Evolutionary conservation across 1,284 basidiomycete genomes (phyloP), one percentile per base, ranked within the genome.

Genomic region (Thelephora terrestris): DNA sequence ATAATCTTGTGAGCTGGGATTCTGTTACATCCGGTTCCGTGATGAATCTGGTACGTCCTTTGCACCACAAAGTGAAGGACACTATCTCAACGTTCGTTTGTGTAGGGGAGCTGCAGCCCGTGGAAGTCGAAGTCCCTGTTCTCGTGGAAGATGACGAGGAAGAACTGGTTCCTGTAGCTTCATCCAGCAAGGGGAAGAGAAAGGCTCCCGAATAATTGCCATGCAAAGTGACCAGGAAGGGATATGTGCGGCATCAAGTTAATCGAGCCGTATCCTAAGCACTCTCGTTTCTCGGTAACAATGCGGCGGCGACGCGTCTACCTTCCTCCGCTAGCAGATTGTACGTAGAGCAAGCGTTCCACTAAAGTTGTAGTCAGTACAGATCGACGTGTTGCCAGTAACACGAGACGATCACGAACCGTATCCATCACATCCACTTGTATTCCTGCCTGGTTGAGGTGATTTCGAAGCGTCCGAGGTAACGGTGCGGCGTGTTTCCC

Each of bases 381-480:
- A n/a, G 16, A 14, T 34, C 20, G 32, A 43, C 37, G 17, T 29
- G 42, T 43, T 23, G 35, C 18, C 45, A 40, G 37, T 27, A 27
- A n/a, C 5, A 20, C 5, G 18, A 45, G 5, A 39, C 17, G 43
- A 54, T 5, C 7, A 74, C 83, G 52, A 59, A 94, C 94, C 43
- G 92, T 92, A 61, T 93, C 90, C 83, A 95, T 91, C n/a, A 91
- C 74, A 56, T 98, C 95, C 43, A 94, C 67, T 59, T 93, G 91
- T 52, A 97, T 89, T 5, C 94, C 94, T 35, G 92, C 63, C 36
- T 75, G 69, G 52, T 76, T 86, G 42, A 97, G 60, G 63, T 91
- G 79, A 38, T 78, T 70, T 17, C 82, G 73, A 20, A 97, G 64
- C 23, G 66, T 66, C 5, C 75, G 72, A 14, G 94, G 93, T 2